Evolutionary conservation across 352 stramenopile species (phyloP), one percentile per base, ranked within the genome.

Genomic region (Globisporangium nunn): DNA sequence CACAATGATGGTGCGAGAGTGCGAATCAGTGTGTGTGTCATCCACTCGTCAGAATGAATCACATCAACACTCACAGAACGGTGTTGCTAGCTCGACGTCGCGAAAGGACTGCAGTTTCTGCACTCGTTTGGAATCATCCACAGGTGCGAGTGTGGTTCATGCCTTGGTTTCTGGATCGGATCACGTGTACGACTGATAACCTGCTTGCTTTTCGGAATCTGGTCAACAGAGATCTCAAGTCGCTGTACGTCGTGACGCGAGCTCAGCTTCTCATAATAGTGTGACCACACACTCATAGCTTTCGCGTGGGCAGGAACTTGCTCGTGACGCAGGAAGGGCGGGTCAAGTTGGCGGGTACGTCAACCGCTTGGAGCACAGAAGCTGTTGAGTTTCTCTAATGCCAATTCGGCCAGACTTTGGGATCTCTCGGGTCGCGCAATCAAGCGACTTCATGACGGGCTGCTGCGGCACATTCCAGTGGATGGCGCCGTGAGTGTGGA

Each of bases 121-220:
- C 82, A 91, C 44, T 91, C 80, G 33, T 91, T 93, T 65, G 75
- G 81, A 54, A 88, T 93, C 54, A 81, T 91, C 49, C 81, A 91
- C 59, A 71, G 78, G 80, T 90, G 50, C 56, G 58, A 54, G 35
- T 8, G 11, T 11, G 29, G 28, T 15, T 29, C 35, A 14, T 12
- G 8, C 8, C 8, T 11, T 46, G 39, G 3, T 7, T 0, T 46
- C 15, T 18, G 33, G 6, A 14, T 48, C 29, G 39, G 14, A 48
- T 23, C 23, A 23, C 23, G 17, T 8, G n/a, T 35, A 47, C 1
- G 2, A 45, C 14, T 33, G 18, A 7, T 3, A n/a, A 23, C 5
- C 23, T 56, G 29, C 54, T 51, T 58, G 10, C 28, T 29, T 28
- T 31, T 23, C 23, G 23, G 23, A 23, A 23, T 23, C 23, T 23